Conservation (phyloP, 2,329 filamentous ascomycete species). For the Mariannaea sp. region DNA sequence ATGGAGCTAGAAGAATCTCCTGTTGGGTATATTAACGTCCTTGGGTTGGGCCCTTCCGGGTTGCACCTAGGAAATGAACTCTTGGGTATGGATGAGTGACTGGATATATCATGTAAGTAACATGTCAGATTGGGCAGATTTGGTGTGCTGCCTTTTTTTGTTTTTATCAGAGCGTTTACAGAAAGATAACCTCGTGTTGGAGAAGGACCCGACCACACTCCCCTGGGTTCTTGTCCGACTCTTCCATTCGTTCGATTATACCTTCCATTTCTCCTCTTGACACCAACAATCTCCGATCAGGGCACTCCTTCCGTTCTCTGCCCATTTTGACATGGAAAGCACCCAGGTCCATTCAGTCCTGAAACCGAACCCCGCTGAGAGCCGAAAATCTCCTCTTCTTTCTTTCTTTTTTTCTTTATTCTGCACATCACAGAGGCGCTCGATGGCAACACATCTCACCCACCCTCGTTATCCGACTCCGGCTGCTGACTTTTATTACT, state of each 20-base stretch:
- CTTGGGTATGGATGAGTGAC: no score
- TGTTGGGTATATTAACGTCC: no score
- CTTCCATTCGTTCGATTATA: conserved; percentile 10
- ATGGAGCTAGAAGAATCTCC: no score
- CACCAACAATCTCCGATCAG: neutral
- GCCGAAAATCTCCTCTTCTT: neutral
- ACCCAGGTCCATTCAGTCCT: neutral
- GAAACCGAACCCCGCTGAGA: neutral
- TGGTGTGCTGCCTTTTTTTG: no score
- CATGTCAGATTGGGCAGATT: no score
- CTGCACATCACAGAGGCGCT: neutral
- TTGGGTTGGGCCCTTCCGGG: no score
- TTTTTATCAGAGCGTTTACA: no score
- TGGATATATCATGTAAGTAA: no score
- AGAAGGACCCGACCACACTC: neutral
- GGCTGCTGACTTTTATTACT: neutral
- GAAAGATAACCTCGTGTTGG: neutral
- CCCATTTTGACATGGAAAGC: no score
- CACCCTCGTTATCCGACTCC: neutral
- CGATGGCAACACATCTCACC: conserved; percentile 9
- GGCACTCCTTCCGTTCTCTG: no score
- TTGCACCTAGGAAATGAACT: no score
- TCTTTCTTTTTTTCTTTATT: neutral
- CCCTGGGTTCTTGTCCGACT: neutral
- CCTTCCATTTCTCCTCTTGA: conserved; percentile 3